Conservation (phyloP, 495 filamentous ascomycete genomes). For the Trichocladium antarcticum region DNA sequence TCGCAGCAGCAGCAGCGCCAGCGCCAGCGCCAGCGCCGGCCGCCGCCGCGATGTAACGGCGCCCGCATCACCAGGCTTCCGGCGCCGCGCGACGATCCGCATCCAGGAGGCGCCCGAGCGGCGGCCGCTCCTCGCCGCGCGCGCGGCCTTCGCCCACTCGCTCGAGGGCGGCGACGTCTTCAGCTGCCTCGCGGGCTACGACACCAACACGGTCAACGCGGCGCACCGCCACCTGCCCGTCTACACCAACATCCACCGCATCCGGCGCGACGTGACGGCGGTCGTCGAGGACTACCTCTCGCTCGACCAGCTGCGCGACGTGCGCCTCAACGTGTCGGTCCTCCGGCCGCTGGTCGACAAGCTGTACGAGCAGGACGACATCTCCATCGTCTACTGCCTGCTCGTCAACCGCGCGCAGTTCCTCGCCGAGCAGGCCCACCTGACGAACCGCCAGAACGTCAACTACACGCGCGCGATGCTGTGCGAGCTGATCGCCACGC, state of each 20-base stretch:
- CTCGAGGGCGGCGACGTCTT: constrained; percentile 22
- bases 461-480: constrained; percentile 53
- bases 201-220: constrained; percentile 19
- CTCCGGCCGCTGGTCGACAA: constrained; percentile 60
- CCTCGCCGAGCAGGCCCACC: constrained; percentile 51
- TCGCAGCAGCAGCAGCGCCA: not conserved
- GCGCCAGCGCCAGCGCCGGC: not conserved
- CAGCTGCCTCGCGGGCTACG: constrained; percentile 14
- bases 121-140: constrained; percentile 19
- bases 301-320: constrained; percentile 54
- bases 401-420: constrained; percentile 63
- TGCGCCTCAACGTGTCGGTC: constrained; percentile 58
- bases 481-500: constrained; percentile 57
- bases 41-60: not conserved
- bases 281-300: constrained; percentile 45
- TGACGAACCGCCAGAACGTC: constrained; percentile 59
- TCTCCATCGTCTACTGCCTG: constrained; percentile 58
- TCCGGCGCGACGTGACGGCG: constrained; percentile 40
- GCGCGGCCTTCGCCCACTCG: constrained; percentile 19
- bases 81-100: constrained; percentile 12
- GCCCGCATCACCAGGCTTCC: not conserved
- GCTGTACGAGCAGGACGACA: constrained; percentile 55
- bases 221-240: constrained; percentile 39
- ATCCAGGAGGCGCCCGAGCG: constrained; percentile 25
- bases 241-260: constrained; percentile 43